These are phyloP conservation scores for Ganoderma leucocontextum DNA, from an alignment of 1,284 basidiomycete genomes.

Conservation along the genomic window DNA sequence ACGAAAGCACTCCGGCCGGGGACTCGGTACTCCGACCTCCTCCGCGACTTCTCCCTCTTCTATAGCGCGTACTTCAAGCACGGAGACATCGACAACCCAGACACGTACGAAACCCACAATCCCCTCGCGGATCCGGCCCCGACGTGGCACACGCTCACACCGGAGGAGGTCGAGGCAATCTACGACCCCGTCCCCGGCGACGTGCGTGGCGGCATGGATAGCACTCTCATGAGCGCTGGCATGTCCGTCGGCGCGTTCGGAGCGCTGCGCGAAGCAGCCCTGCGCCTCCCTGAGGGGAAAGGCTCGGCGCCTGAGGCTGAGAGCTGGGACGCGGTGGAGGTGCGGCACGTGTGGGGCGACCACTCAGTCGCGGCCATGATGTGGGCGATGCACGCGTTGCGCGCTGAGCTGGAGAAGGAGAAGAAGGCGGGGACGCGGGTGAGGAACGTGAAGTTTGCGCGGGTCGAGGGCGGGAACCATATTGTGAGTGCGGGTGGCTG, in stretches of 20 bases:
- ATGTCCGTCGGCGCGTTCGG: too few relatives aligned
- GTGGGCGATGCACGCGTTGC: neutral
- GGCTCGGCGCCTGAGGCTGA: too few relatives aligned
- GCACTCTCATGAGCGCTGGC: neutral
- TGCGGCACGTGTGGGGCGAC: conserved; percentile 25
- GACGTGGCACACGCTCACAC: neutral
- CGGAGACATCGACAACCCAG: neutral
- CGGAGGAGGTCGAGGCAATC: neutral
- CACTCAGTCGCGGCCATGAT: conserved; percentile 8
- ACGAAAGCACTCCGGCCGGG: too few relatives aligned
- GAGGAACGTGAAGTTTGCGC: conserved; percentile 3
- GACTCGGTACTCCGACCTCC: too few relatives aligned
- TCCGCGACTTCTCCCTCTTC: neutral
- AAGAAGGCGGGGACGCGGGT: neutral
- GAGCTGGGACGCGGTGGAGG: conserved; percentile 18
- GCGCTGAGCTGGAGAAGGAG: neutral
- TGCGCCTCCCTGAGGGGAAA: too few relatives aligned
- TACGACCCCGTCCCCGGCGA: neutral
- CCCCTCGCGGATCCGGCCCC: conserved; percentile 7
- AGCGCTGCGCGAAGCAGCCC: neutral
- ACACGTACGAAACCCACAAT: neutral
- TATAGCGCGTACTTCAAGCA: conserved; percentile 17
- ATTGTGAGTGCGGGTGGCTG: too few relatives aligned
- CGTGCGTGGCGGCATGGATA: neutral
- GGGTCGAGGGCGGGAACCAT: too few relatives aligned